Evolutionary conservation across 2,329 filamentous ascomycete species (phyloP).

Genomic region (Phoma sp.): DNA sequence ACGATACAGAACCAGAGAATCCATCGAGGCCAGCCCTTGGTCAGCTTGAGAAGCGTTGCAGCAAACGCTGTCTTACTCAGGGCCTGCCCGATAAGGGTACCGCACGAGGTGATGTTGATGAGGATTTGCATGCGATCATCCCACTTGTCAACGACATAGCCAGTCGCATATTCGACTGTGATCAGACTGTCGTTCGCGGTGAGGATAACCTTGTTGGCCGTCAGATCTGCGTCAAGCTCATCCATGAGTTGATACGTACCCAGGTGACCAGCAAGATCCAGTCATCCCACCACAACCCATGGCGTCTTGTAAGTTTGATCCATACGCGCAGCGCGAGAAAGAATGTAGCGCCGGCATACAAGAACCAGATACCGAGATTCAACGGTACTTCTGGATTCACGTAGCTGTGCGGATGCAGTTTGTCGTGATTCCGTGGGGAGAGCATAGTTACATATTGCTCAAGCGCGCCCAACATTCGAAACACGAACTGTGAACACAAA

Average conservation of each 20-base stretch:
- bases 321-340: slow-evolving; percentile 47
- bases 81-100: slow-evolving; percentile 47
- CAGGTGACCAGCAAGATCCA: slow-evolving; percentile 47
- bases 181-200: slow-evolving; percentile 54
- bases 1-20: slow-evolving; percentile 59
- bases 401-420: slow-evolving; percentile 28
- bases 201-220: slow-evolving; percentile 47
- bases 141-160: slow-evolving; percentile 57
- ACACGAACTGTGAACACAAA: slow-evolving; percentile 15
- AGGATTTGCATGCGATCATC: slow-evolving; percentile 61
- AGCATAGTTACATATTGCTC: slow-evolving; percentile 32
- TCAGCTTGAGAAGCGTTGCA: slow-evolving; percentile 52
- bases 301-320: slow-evolving; percentile 47
- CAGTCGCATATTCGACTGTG: slow-evolving; percentile 55
- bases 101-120: slow-evolving; percentile 54
- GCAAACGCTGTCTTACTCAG: slow-evolving; percentile 49
- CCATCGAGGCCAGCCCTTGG: slow-evolving; percentile 52
- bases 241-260: slow-evolving; percentile 33
- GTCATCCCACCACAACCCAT: slow-evolving; percentile 51
- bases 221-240: slow-evolving; percentile 9
- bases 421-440: slow-evolving; percentile 29
- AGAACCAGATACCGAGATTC: slow-evolving; percentile 48
- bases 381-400: slow-evolving; percentile 45
- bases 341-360: slow-evolving; percentile 45
- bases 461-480: slow-evolving; percentile 16